A percentile compares a stretch with the other conserved stretches of the same genome.
phyloP scores from a whole-genome alignment of 2,329 filamentous ascomycete genomes.

The Fusarium praegraminearum region DNA sequence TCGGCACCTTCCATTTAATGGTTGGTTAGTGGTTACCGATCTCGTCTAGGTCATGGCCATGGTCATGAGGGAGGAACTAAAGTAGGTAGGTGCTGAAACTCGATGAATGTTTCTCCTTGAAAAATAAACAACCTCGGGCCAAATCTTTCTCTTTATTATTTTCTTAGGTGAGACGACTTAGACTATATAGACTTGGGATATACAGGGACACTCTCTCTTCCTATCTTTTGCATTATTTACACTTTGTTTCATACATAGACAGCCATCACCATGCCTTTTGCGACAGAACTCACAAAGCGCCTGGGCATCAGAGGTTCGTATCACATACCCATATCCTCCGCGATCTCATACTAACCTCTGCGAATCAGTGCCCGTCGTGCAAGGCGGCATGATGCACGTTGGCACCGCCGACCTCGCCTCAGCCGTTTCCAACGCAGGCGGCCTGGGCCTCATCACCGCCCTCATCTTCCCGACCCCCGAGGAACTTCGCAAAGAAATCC shows the following conservation, averaged over 20 bases:
- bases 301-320: slow-evolving; percentile 65
- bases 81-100: not conserved
- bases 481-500: slow-evolving; percentile 93
- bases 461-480: slow-evolving; percentile 94
- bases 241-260: not conserved
- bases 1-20: slow-evolving; percentile 33
- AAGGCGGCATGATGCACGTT: slow-evolving; percentile 90
- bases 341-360: slow-evolving; percentile 1
- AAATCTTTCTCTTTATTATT: slow-evolving; percentile 3
- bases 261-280: slow-evolving; percentile 63
- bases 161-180: slow-evolving; percentile 8
- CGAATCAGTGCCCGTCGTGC: slow-evolving; percentile 78
- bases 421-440: slow-evolving; percentile 84
- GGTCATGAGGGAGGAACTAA: not conserved
- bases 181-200: slow-evolving; percentile 3
- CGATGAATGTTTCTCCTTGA: not conserved
- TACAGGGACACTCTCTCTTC: not conserved
- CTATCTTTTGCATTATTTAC: not conserved
- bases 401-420: slow-evolving; percentile 83
- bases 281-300: slow-evolving; percentile 68
- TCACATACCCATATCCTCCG: slow-evolving; percentile 20
- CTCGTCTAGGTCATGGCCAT: not conserved
- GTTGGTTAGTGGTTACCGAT: slow-evolving; percentile 4
- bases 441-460: slow-evolving; percentile 84
- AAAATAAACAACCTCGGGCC: slow-evolving; percentile 24